Base-by-base conservation (phyloP, 768 basidiomycete species). In the Naematelia encephala region DNA sequence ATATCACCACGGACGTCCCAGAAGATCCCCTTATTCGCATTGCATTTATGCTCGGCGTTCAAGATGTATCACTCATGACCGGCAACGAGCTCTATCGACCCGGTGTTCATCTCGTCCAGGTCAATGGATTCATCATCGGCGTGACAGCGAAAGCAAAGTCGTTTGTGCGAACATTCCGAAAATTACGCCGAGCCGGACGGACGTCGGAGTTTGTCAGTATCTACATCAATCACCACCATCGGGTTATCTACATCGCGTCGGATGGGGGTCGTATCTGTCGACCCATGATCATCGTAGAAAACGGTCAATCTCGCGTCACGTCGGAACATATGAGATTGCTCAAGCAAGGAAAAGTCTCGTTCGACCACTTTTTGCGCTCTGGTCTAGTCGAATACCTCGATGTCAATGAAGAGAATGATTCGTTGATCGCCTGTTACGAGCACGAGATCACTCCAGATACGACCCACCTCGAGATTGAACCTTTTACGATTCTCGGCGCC, bases 331-430 rank as follows among this genome's bases (percentile, higher is more conserved):
- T 93, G 61, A 69, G 77, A 88, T 82, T 87, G 75, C 82, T 98
- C 56, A 93, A 93, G 75, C 83, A 84, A 66, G 87, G 85, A 29
- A 78, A 79, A 50, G 82, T 89, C 44, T 85, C 85, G 3, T 99
- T 99, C 72, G 94, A 99, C 75, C 91, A 93, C 75, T 98, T 99
- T 79, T 81, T 99, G 21, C 83, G 84, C 47, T 86, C 86, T 62
- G 96, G 96, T 27, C 83, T 99, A 13, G 91, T 98, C 59, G 96
- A 99, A 76, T 99, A 99, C 73, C 85, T 97, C 42, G 96, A 98
- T 74, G 93, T 97, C 54, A 99, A 99, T 75, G 96, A 99, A 78
- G 96, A 99, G 79, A 98, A 98, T 75, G 96, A 98, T 78, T 87
- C 93, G 19, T 87, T 87, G 76, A 94, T 99, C 66, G 92, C 96